Conservation (phyloP, 2,329 filamentous ascomycete species). For the Exophiala oligosperma region DNA sequence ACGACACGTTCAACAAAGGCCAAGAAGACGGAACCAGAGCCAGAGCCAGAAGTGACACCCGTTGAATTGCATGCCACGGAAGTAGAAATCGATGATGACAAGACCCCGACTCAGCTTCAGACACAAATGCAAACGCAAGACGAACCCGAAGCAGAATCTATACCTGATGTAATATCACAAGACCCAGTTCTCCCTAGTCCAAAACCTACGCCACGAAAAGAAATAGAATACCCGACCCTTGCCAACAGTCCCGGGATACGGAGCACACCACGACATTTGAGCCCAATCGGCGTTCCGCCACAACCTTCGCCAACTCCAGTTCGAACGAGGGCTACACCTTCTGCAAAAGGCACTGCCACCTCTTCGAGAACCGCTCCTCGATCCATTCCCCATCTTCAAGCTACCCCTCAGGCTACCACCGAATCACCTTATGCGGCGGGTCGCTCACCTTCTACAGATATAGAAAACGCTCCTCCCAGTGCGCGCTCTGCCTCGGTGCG, state of each 20-base stretch:
- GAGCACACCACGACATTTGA: conserved; percentile 9
- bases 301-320: conserved; percentile 18
- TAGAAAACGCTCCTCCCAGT: conserved; percentile 76
- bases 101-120: neutral
- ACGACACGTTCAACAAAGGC: conserved; percentile 20
- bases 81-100: neutral
- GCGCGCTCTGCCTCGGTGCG: conserved; percentile 56
- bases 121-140: neutral
- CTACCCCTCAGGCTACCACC: neutral
- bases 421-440: conserved; percentile 7
- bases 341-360: neutral
- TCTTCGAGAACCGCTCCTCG: neutral
- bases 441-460: conserved; percentile 53
- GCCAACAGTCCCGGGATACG: conserved; percentile 13
- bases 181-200: neutral
- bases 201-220: conserved; percentile 3
- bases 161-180: conserved; percentile 43
- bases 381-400: conserved; percentile 1
- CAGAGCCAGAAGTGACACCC: conserved; percentile 31
- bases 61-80: conserved; percentile 6
- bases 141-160: conserved; percentile 27
- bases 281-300: conserved; percentile 15
- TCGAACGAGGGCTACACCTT: conserved; percentile 2
- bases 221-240: conserved; percentile 20
- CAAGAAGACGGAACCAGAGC: conserved; percentile 30